A percentile compares a stretch with the other conserved stretches of the same genome.
Conservation (phyloP, 495 filamentous ascomycete genomes). For the Hypoxylon cercidicola region DNA sequence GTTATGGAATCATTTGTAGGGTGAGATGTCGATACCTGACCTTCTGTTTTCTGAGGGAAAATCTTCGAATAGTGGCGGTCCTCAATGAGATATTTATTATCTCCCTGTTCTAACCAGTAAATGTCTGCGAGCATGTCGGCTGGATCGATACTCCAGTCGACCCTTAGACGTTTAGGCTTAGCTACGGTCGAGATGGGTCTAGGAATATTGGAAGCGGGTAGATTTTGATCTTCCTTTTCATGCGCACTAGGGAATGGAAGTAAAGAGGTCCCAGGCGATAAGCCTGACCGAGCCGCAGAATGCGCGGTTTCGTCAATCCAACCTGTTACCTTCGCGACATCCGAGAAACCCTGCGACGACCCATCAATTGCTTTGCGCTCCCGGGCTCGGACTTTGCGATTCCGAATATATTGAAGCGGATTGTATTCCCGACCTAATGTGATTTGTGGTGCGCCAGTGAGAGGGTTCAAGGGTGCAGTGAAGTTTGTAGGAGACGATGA, state of each 20-base stretch:
- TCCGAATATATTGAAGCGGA: constrained; percentile 86
- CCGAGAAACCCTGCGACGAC: constrained; percentile 78
- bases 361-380: constrained; percentile 76
- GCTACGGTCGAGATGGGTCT: constrained; percentile 41
- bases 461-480: constrained; percentile 17
- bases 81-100: constrained; percentile 79
- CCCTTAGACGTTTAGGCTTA: constrained; percentile 70
- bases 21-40: constrained; percentile 20
- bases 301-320: constrained; percentile 79
- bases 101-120: constrained; percentile 82
- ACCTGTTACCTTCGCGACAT: constrained; percentile 70
- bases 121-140: constrained; percentile 85
- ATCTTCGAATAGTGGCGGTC: constrained; percentile 76
- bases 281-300: constrained; percentile 52
- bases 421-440: constrained; percentile 75
- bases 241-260: constrained; percentile 64
- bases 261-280: constrained; percentile 17
- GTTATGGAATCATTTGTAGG: constrained; percentile 26
- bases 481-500: constrained; percentile 44
- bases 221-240: constrained; percentile 43
- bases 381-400: constrained; percentile 79
- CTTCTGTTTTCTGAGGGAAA: constrained; percentile 60
- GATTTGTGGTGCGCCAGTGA: constrained; percentile 24
- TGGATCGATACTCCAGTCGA: constrained; percentile 83
- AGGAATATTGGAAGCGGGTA: constrained; percentile 47